Conservation (phyloP, 2,329 filamentous ascomycete genomes). For the Nothophaeocryptopus gaeumannii region DNA sequence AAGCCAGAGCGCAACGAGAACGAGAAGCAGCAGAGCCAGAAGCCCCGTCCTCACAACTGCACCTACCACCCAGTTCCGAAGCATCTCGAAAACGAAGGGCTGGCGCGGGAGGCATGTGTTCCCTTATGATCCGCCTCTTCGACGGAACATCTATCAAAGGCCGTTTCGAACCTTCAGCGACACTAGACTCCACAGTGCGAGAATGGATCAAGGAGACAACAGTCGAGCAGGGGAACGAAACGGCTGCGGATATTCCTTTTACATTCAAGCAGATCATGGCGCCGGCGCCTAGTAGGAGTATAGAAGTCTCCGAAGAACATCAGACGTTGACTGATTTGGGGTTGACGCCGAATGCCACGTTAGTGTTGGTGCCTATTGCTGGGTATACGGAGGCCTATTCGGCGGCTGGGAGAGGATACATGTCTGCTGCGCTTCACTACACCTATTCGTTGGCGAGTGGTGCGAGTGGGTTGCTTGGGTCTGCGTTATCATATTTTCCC, state of each 20-base stretch:
- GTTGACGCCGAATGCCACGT: conserved; percentile 73
- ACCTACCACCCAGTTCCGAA: conserved; percentile 16
- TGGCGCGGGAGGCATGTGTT: conserved; percentile 27
- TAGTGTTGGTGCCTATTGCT: conserved; percentile 73
- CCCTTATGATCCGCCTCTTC: conserved; percentile 74
- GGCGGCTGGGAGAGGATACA: conserved; percentile 31
- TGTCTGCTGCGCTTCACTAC: conserved; percentile 23
- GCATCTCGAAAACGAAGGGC: conserved; percentile 18
- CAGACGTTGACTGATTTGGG: conserved; percentile 66
- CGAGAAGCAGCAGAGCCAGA: conserved; percentile 13
- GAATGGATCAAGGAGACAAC: conserved; percentile 67
- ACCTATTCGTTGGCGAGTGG: conserved; percentile 19
- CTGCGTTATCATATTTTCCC: conserved; percentile 21
- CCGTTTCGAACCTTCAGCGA: conserved; percentile 61
- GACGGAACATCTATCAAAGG: conserved; percentile 77
- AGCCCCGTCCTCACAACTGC: conserved; percentile 15
- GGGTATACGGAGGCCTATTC: conserved; percentile 60
- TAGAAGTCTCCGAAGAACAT: conserved; percentile 73
- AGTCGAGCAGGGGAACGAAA: conserved; percentile 33
- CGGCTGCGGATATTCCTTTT: conserved; percentile 56
- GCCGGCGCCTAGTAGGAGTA: conserved; percentile 69
- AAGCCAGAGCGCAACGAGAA: conserved; percentile 51
- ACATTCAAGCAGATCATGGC: conserved; percentile 81
- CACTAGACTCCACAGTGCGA: conserved; percentile 65
- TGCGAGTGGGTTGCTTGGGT: conserved; percentile 22